Percentiles rank a stretch among this genome's conserved stretches.
Evolutionary conservation across 257 asterid genomes (phyloP).

Genomic region (Primulina huaijiensis): DNA sequence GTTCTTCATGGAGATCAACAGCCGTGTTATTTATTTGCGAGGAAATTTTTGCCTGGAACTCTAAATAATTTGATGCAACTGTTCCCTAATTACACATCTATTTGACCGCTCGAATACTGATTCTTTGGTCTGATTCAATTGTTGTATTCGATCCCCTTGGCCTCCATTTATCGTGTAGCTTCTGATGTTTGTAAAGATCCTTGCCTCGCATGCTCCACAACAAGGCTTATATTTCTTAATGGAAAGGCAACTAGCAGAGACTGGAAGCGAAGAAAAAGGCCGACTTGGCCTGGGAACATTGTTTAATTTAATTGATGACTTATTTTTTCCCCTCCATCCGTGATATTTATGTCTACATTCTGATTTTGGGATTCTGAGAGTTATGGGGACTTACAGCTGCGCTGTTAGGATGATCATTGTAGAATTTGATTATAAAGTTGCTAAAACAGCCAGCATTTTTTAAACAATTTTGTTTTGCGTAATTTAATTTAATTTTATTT

Average conservation of each 20-base stretch:
- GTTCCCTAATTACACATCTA: constrained; percentile 73
- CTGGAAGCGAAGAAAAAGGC: constrained; percentile 29
- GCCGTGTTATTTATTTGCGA: constrained; percentile 80
- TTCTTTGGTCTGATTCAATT: constrained; percentile 61
- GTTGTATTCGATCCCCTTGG: constrained; percentile 2
- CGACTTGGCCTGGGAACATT: constrained; percentile 24
- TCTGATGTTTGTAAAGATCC: constrained; percentile 33
- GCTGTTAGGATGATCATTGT: constrained; percentile 20
- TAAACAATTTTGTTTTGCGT: not conserved
- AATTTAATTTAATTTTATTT: too few species aligned
- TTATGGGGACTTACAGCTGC: constrained; percentile 27
- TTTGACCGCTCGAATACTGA: constrained; percentile 38
- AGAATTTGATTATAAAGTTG: constrained; percentile 30
- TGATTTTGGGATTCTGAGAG: not conserved
- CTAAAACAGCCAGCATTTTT: constrained; percentile 20
- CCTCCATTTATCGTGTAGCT: constrained; percentile 29
- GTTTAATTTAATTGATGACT: constrained; percentile 17
- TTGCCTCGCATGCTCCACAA: not conserved
- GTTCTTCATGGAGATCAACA: constrained; percentile 78
- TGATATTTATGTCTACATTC: constrained; percentile 14
- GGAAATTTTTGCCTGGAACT: constrained; percentile 87
- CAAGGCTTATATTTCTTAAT: constrained; percentile 21
- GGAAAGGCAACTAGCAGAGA: constrained; percentile 20
- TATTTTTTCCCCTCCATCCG: constrained; percentile 9
- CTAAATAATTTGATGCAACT: constrained; percentile 62